phyloP scores from a whole-genome alignment of 2,329 filamentous ascomycete species.

The Teratosphaeria gauchensis region DNA sequence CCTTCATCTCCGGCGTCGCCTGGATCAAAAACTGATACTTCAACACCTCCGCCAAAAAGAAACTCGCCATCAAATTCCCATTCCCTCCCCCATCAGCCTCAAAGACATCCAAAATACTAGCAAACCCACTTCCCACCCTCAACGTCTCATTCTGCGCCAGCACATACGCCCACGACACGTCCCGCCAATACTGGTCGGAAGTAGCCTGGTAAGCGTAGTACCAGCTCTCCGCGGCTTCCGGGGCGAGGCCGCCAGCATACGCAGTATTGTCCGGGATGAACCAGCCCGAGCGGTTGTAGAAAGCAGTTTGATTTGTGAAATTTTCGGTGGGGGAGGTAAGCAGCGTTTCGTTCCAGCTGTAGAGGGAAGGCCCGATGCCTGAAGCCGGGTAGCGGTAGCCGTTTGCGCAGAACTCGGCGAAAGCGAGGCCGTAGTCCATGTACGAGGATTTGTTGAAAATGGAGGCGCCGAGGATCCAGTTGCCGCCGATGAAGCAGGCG shows the following conservation, averaged over 20 bases:
- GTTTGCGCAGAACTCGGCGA: slow-evolving; percentile 4
- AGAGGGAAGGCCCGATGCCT: slow-evolving; percentile 2
- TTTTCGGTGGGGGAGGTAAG: background rate
- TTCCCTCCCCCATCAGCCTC: background rate
- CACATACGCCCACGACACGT: slow-evolving; percentile 11
- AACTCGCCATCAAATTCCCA: slow-evolving; percentile 60
- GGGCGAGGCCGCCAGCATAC: background rate
- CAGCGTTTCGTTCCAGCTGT: slow-evolving; percentile 1
- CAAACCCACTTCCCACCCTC: background rate
- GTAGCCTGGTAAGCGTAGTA: slow-evolving; percentile 17
- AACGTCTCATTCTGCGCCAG: slow-evolving; percentile 9
- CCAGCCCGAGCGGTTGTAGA: background rate
- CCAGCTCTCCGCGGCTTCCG: slow-evolving; percentile 12
- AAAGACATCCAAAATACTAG: background rate
- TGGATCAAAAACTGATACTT: slow-evolving; percentile 89
- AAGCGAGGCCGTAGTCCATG: slow-evolving; percentile 1
- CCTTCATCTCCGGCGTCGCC: slow-evolving; percentile 54
- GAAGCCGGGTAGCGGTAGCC: slow-evolving; percentile 2
- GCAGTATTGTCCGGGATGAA: background rate
- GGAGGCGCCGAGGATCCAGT: slow-evolving; percentile 23
- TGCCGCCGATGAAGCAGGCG: slow-evolving; percentile 26
- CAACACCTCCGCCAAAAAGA: slow-evolving; percentile 66
- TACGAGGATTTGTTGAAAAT: slow-evolving; percentile 2
- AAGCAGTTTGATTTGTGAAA: background rate
- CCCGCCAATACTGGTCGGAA: slow-evolving; percentile 11